These are phyloP conservation scores for Primulina eburnea DNA, from an alignment of 257 asterid species.

Conservation along the genomic window DNA sequence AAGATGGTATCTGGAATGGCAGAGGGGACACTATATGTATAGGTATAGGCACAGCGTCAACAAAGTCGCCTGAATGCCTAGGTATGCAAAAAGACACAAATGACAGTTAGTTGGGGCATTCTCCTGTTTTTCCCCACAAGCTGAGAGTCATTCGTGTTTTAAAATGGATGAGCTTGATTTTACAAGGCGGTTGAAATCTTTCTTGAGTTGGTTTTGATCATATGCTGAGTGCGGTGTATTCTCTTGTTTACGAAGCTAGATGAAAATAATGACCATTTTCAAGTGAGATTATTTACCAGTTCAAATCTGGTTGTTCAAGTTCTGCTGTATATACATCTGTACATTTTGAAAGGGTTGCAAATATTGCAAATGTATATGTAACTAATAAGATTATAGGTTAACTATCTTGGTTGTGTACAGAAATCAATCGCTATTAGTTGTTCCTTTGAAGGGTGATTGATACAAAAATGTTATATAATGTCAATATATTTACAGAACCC, in stretches of 20 bases:
- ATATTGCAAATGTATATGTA: neutral
- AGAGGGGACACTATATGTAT: slow-evolving; percentile 89
- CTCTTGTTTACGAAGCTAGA: neutral
- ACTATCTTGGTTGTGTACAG: too few species aligned
- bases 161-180: too few species aligned
- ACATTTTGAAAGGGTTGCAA: neutral
- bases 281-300: neutral
- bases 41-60: slow-evolving; percentile 63
- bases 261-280: neutral
- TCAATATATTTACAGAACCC: too few species aligned
- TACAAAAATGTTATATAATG: too few species aligned
- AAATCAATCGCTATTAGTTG: neutral
- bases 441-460: neutral
- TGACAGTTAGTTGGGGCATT: neutral
- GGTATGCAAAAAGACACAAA: slow-evolving; percentile 30
- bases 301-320: neutral
- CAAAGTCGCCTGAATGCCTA: slow-evolving; percentile 44
- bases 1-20: slow-evolving; percentile 93
- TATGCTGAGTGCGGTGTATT: too few species aligned
- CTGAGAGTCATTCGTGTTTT: neutral
- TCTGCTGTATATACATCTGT: neutral
- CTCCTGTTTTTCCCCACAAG: neutral
- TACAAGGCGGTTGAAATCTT: too few species aligned
- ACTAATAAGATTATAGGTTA: neutral
- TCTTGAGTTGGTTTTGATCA: too few species aligned